These are phyloP conservation scores for Aspergillus oerlinghausenensis DNA, from an alignment of 2,329 filamentous ascomycete species.

Conservation along the genomic window DNA sequence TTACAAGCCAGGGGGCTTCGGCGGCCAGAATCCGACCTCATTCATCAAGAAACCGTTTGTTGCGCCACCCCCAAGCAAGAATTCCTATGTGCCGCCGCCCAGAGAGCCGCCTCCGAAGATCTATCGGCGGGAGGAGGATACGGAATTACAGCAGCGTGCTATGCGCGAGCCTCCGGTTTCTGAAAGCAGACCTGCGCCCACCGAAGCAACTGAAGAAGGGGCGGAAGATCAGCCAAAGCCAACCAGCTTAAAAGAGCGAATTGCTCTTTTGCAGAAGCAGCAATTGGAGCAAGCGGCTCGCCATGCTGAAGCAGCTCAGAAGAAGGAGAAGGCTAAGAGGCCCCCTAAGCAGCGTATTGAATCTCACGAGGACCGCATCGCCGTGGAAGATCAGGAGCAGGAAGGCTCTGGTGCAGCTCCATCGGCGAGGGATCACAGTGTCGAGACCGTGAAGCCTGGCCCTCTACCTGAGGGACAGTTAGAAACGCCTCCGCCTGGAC, in stretches of 20 bases:
- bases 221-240: constrained; percentile 81
- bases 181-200: constrained; percentile 26
- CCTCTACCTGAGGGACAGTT: constrained; percentile 33
- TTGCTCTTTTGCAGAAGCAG: constrained; percentile 88
- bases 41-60: constrained; percentile 98
- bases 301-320: constrained; percentile 70
- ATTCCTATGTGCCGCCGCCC: constrained; percentile 77
- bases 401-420: constrained; percentile 30
- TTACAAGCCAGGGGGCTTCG: constrained; percentile 70
- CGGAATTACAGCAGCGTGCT: constrained; percentile 39
- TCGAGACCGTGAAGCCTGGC: constrained; percentile 29
- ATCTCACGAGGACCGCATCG: constrained; percentile 29
- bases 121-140: constrained; percentile 85
- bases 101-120: constrained; percentile 70
- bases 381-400: constrained; percentile 22
- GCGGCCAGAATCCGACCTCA: constrained; percentile 52
- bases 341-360: constrained; percentile 62
- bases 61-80: constrained; percentile 84
- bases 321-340: constrained; percentile 84
- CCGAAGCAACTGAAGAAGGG: constrained; percentile 50
- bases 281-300: constrained; percentile 84
- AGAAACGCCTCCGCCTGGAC: constrained; percentile 38
- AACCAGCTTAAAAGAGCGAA: constrained; percentile 88
- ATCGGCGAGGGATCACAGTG: constrained; percentile 31
- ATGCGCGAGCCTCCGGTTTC: constrained; percentile 32